Percentiles rank a stretch among this genome's conserved stretches.
Evolutionary conservation across 768 basidiomycete species (phyloP).

Genomic region (Boletus edulis): DNA sequence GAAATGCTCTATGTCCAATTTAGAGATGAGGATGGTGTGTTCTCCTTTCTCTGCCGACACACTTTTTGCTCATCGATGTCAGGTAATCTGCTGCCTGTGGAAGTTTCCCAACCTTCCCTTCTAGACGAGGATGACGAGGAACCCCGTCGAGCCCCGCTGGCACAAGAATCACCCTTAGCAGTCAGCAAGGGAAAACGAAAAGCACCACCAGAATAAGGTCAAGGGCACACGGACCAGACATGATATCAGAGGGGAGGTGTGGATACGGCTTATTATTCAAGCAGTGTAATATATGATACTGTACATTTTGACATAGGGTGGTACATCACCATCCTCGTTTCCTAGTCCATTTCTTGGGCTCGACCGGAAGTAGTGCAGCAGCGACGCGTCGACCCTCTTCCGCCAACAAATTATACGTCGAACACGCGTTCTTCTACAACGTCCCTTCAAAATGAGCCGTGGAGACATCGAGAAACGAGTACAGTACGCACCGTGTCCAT

Average conservation of each 20-base stretch:
- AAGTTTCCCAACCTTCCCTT: conserved; percentile 55
- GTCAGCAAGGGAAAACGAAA: conserved; percentile 63
- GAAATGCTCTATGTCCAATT: conserved; percentile 70
- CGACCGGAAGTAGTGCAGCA: conserved; percentile 79
- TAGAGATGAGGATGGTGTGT: conserved; percentile 54
- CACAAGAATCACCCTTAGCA: conserved; percentile 24
- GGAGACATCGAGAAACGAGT: not conserved
- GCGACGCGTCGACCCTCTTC: conserved; percentile 95
- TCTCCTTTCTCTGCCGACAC: not conserved
- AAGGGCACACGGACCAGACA: not conserved
- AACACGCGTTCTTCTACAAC: conserved; percentile 81
- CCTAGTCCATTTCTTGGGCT: conserved; percentile 49
- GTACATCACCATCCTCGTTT: conserved; percentile 15
- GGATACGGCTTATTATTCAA: conserved; percentile 5
- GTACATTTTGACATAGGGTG: conserved; percentile 8
- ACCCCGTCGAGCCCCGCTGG: conserved; percentile 24
- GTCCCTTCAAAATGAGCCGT: not conserved
- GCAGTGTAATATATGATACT: conserved; percentile 8
- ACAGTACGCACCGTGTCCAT: conserved; percentile 68
- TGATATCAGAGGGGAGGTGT: not conserved
- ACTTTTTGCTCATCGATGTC: not conserved
- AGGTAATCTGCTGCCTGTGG: conserved; percentile 62
- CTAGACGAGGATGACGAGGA: conserved; percentile 62
- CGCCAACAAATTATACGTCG: conserved; percentile 89
- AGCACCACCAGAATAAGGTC: conserved; percentile 35